phyloP scores from a whole-genome alignment of 768 basidiomycete species.

The Russula earlei region DNA sequence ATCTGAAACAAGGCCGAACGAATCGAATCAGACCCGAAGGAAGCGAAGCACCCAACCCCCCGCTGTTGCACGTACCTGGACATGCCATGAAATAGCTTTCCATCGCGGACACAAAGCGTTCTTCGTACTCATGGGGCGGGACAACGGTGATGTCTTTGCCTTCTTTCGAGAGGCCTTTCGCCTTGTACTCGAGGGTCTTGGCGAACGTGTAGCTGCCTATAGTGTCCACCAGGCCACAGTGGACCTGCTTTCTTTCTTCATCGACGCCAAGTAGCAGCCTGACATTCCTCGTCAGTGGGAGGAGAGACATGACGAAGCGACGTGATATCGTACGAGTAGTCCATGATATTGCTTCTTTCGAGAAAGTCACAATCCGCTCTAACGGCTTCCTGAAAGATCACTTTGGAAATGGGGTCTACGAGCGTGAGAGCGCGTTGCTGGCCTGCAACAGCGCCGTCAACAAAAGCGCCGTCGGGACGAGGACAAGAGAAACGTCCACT shows the following conservation, averaged over 20 bases:
- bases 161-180: slow-evolving; percentile 56
- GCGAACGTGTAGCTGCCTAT: slow-evolving; percentile 83
- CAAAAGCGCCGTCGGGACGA: neutral
- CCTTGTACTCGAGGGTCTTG: slow-evolving; percentile 79
- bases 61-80: slow-evolving; percentile 40
- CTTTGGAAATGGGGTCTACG: slow-evolving; percentile 63
- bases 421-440: slow-evolving; percentile 58
- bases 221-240: slow-evolving; percentile 76
- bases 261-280: slow-evolving; percentile 71
- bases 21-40: neutral
- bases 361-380: slow-evolving; percentile 66
- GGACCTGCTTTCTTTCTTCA: slow-evolving; percentile 53
- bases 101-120: slow-evolving; percentile 63
- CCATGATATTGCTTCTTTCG: slow-evolving; percentile 72
- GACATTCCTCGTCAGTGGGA: neutral
- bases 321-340: slow-evolving; percentile 58
- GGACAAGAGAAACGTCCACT: neutral
- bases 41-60: too few species aligned
- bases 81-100: slow-evolving; percentile 71
- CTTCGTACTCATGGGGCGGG: slow-evolving; percentile 71
- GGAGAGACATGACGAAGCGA: neutral
- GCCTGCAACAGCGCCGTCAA: slow-evolving; percentile 29
- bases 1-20: slow-evolving; percentile 23
- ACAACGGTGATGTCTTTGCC: slow-evolving; percentile 73
- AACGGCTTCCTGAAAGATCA: slow-evolving; percentile 61